Evolutionary conservation across 805 yeast species (phyloP).

Genomic region (Kuraishia borneana): DNA sequence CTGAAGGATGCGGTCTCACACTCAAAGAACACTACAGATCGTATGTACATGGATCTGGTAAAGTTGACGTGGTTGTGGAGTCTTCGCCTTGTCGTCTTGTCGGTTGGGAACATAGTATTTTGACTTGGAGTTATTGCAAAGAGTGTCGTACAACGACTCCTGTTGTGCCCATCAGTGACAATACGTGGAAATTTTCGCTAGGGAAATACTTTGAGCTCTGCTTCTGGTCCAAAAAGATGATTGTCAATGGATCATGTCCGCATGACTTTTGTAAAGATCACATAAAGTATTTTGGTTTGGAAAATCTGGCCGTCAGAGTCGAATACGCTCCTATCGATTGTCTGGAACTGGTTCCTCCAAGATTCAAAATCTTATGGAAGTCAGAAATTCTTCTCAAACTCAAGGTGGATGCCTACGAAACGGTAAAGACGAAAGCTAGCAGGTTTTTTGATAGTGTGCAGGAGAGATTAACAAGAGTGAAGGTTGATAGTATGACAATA

Average conservation of each 20-base stretch:
- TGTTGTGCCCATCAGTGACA: conserved; percentile 69
- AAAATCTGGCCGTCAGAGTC: conserved; percentile 66
- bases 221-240: conserved; percentile 61
- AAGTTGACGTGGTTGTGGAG: conserved; percentile 69
- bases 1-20: conserved; percentile 70
- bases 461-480: conserved; percentile 65
- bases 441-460: conserved; percentile 64
- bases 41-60: conserved; percentile 82
- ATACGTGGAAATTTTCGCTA: conserved; percentile 82
- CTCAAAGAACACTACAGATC: conserved; percentile 69
- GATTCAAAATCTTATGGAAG: conserved; percentile 57
- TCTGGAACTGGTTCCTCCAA: conserved; percentile 74
- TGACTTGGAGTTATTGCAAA: conserved; percentile 90
- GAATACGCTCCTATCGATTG: conserved; percentile 68
- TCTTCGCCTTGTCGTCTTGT: conserved; percentile 42
- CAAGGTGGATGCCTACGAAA: conserved; percentile 50
- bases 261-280: conserved; percentile 81
- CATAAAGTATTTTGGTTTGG: conserved; percentile 72
- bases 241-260: conserved; percentile 54
- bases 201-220: conserved; percentile 86
- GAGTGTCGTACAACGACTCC: conserved; percentile 69
- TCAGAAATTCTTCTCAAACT: conserved; percentile 58
- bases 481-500: conserved; percentile 59
- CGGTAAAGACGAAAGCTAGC: conserved; percentile 39
- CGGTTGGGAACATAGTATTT: conserved; percentile 53